Evolutionary conservation across 2,329 filamentous ascomycete genomes (phyloP).

Genomic region (Cordyceps javanica): DNA sequence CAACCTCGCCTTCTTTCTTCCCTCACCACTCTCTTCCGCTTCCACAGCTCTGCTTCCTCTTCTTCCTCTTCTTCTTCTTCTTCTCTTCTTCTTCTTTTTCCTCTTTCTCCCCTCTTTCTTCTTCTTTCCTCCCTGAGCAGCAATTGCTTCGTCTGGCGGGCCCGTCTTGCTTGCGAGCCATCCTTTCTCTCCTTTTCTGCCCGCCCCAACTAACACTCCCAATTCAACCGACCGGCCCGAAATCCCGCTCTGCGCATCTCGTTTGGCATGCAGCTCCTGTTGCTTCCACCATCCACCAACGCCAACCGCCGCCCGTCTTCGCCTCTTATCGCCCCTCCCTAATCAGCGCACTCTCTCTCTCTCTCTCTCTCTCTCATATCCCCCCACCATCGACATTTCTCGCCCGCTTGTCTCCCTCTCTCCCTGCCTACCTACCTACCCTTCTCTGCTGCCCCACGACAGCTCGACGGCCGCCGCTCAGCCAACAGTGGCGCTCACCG

Average conservation of each 20-base stretch:
- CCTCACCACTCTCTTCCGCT: too few species aligned
- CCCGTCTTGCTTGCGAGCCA: not conserved
- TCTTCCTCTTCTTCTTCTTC: not conserved
- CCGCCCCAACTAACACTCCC: not conserved
- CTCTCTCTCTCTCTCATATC: too few species aligned
- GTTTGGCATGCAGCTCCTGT: not conserved
- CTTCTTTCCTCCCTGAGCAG: constrained; percentile 6
- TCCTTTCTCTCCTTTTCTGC: not conserved
- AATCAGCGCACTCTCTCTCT: constrained; percentile 10
- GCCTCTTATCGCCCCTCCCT: constrained; percentile 14
- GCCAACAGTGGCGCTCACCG: constrained; percentile 5
- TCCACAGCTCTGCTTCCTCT: too few species aligned
- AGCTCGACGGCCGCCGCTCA: constrained; percentile 6
- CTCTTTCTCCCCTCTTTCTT: not conserved
- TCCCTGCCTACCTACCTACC: not conserved
- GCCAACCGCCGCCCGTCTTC: not conserved
- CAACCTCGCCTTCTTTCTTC: constrained; percentile 7
- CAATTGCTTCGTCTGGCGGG: constrained; percentile 13
- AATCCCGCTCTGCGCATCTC: constrained; percentile 2
- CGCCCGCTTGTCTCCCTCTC: not conserved
- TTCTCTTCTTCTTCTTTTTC: not conserved
- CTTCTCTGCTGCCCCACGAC: constrained; percentile 11
- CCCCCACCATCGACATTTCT: constrained; percentile 10
- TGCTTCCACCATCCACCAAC: constrained; percentile 1
- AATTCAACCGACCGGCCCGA: not conserved